phyloP scores from a whole-genome alignment of 768 basidiomycete genomes.

The Erythrobasidium yunnanense region DNA sequence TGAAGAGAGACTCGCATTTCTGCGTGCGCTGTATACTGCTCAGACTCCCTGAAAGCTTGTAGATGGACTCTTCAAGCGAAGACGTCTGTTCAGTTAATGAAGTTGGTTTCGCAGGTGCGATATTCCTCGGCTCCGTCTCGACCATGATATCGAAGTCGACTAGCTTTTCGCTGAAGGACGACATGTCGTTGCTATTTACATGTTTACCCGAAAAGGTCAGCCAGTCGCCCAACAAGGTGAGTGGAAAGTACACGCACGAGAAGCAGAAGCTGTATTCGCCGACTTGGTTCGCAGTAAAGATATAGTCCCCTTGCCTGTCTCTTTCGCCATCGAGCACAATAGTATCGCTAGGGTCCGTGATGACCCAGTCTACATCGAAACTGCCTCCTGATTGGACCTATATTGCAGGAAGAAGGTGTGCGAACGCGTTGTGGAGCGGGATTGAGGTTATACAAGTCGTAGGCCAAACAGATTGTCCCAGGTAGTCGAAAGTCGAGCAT shows the following conservation, averaged over 20 bases:
- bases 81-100: conserved; percentile 87
- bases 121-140: conserved; percentile 85
- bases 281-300: conserved; percentile 80
- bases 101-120: conserved; percentile 74
- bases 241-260: conserved; percentile 47
- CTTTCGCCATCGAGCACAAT: conserved; percentile 73
- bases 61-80: conserved; percentile 88
- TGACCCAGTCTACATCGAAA: conserved; percentile 87
- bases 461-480: too few relatives aligned
- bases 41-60: conserved; percentile 74
- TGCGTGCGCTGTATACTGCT: conserved; percentile 84
- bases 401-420: too few relatives aligned
- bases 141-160: conserved; percentile 94
- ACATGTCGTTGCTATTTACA: conserved; percentile 64
- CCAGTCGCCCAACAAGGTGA: not conserved
- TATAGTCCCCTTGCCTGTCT: conserved; percentile 92
- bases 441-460: too few relatives aligned
- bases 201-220: not conserved
- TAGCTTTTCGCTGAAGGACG: conserved; percentile 82
- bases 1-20: conserved; percentile 67
- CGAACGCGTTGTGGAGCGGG: too few relatives aligned
- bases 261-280: conserved; percentile 70
- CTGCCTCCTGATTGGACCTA: conserved; percentile 94
- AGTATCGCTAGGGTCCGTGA: conserved; percentile 82
- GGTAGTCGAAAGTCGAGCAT: too few relatives aligned